phyloP scores from a whole-genome alignment of 148 eudicot species.

The Camellia lanceoleosa region DNA sequence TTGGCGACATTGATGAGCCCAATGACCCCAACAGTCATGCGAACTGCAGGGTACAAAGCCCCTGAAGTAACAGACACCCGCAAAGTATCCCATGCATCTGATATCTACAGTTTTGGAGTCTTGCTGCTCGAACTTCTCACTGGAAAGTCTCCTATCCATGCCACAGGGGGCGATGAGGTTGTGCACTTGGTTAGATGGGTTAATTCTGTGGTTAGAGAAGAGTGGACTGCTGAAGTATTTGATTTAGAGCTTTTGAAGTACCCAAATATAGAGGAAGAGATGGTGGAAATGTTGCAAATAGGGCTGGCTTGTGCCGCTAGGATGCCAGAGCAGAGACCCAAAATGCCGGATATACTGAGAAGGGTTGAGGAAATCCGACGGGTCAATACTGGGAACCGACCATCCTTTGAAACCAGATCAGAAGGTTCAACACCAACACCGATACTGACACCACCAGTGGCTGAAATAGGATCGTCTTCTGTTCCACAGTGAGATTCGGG shows the following conservation, averaged over 20 bases:
- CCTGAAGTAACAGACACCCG: conserved; percentile 67
- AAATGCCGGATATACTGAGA: conserved; percentile 51
- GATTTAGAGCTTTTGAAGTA: conserved; percentile 66
- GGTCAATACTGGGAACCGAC: conserved; percentile 30
- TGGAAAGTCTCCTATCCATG: conserved; percentile 52
- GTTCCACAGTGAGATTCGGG: conserved; percentile 27
- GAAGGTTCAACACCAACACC: conserved; percentile 63
- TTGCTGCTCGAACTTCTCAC: conserved; percentile 79
- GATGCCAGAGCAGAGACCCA: conserved; percentile 60
- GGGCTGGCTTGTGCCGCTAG: conserved; percentile 61
- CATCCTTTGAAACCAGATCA: conserved; percentile 29
- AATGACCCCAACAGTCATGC: conserved; percentile 36
- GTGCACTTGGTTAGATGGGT: conserved; percentile 75
- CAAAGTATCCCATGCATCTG: conserved; percentile 65
- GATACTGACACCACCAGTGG: conserved; percentile 27
- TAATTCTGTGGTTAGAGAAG: conserved; percentile 77
- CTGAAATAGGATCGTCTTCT: conserved; percentile 39
- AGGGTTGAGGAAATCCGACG: conserved; percentile 62
- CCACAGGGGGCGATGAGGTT: conserved; percentile 43
- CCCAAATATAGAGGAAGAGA: conserved; percentile 70
- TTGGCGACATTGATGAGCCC: conserved; percentile 57
- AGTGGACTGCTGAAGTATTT: conserved; percentile 94
- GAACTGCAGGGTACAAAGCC: conserved; percentile 57
- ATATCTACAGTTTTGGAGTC: conserved; percentile 82
- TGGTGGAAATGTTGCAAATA: conserved; percentile 76